Evolutionary conservation across 257 asterid genomes (phyloP), one percentile per base, ranked within the genome.

Genomic region (Ocimum tenuiflorum): DNA sequence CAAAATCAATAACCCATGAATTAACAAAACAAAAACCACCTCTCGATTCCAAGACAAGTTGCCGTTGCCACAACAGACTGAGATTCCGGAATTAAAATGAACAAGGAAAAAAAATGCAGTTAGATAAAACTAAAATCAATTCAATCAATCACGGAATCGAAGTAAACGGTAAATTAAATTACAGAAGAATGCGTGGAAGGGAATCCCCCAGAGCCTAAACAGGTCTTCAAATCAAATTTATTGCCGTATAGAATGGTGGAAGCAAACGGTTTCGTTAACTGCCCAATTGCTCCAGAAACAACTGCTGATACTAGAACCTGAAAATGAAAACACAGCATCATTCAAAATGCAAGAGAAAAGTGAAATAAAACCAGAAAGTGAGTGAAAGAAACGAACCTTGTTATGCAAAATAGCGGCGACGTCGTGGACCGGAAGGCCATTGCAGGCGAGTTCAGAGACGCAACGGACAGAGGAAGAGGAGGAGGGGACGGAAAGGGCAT

Each of bases 101-200:
- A 62, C 9, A 29, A 60, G 70, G 6, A 42, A 22, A 74, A 5
- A 47, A 35, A 29, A 69, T 13, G 29, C 60, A 65, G 72, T 52
- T 11, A 68, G 61, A 24, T 42, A 18, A 29, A 73, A 17, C 36
- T 14, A 14, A 43, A 7, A n/a, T 17, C 19, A 59, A 59, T 27
- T 48, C 17, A 39, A 51, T 27, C 31, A 27, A 27, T 27, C 31
- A 27, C 31, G 31, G 31, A 4, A 27, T 2, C 31, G 4, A 27
- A 13, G 20, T 9, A 43, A 8, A 43, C 8, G 22, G 0, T 11
- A 46, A 69, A 19, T 15, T 13, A 9, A 10, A 36, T 78, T 81
- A 88, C 96, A 51, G 96, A 91, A 55, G 98, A 87, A 81, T 91
- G 98, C 0, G 95, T 83, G 42, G 98, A 91, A 78, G 98, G 98